These are phyloP conservation scores for Coffea humblotiana DNA, from an alignment of 305 asterid species.

Conservation along the genomic window DNA sequence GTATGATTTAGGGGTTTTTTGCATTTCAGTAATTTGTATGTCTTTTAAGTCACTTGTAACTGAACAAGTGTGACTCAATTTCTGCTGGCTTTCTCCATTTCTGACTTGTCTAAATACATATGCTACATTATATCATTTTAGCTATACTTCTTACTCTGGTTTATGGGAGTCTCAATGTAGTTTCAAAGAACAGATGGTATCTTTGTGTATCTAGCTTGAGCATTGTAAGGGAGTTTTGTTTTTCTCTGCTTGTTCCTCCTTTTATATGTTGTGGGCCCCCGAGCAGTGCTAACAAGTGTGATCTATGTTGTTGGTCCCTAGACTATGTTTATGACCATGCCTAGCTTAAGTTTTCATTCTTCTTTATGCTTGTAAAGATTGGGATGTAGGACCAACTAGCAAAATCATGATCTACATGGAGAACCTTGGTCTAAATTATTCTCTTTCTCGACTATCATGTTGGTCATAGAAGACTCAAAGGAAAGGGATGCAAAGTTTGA, in stretches of 20 bases:
- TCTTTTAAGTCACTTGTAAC: neutral
- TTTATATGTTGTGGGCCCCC: neutral
- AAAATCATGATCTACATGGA: neutral
- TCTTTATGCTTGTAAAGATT: neutral
- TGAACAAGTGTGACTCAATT: neutral
- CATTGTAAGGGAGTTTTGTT: neutral
- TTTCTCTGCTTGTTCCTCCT: neutral
- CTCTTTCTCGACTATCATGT: neutral
- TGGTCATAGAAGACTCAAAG: no score
- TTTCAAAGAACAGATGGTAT: no score
- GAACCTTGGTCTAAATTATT: neutral
- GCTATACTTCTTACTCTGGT: no score
- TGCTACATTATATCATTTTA: no score
- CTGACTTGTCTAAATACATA: neutral
- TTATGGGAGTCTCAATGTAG: no score
- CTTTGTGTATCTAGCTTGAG: no score
- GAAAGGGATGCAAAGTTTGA: neutral
- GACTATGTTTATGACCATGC: neutral
- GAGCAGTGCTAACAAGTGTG: neutral
- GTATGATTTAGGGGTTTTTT: neutral
- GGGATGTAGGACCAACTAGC: neutral
- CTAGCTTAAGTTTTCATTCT: neutral
- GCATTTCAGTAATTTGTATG: neutral
- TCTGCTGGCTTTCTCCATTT: neutral
- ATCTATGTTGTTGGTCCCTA: neutral